These are phyloP conservation scores for Abrus pulchellus DNA, from an alignment of 306 rosid species.

Conservation along the genomic window DNA sequence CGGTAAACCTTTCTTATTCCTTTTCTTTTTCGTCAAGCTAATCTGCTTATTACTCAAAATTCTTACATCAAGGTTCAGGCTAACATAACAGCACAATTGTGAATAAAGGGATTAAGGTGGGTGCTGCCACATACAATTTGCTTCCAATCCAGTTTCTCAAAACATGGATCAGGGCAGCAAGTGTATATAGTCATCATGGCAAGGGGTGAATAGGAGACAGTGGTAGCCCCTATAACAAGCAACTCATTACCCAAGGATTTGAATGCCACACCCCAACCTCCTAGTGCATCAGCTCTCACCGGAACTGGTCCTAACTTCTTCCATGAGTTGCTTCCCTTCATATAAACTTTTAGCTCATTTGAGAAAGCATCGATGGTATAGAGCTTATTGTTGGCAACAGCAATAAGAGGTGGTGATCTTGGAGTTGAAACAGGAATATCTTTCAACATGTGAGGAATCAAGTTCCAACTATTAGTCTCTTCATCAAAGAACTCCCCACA, in stretches of 20 bases:
- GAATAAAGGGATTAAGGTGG: slow-evolving; percentile 63
- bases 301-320: slow-evolving; percentile 76
- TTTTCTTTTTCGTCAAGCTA: neutral
- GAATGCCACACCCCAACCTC: slow-evolving; percentile 91
- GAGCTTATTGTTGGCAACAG: slow-evolving; percentile 71
- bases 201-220: slow-evolving; percentile 30
- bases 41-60: slow-evolving; percentile 37
- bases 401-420: slow-evolving; percentile 74
- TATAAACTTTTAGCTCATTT: slow-evolving; percentile 72
- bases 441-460: slow-evolving; percentile 68
- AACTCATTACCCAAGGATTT: slow-evolving; percentile 84
- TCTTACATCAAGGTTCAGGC: slow-evolving; percentile 66
- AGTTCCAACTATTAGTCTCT: slow-evolving; percentile 63
- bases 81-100: slow-evolving; percentile 79
- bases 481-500: slow-evolving; percentile 76
- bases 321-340: slow-evolving; percentile 69
- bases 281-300: slow-evolving; percentile 61
- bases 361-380: slow-evolving; percentile 67
- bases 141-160: slow-evolving; percentile 68
- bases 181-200: slow-evolving; percentile 58
- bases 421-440: slow-evolving; percentile 49
- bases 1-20: neutral
- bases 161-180: slow-evolving; percentile 69
- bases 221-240: slow-evolving; percentile 67
- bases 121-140: slow-evolving; percentile 55